Conservation (phyloP, 164 flowering plant genomes). For the Echeveria elegans region DNA sequence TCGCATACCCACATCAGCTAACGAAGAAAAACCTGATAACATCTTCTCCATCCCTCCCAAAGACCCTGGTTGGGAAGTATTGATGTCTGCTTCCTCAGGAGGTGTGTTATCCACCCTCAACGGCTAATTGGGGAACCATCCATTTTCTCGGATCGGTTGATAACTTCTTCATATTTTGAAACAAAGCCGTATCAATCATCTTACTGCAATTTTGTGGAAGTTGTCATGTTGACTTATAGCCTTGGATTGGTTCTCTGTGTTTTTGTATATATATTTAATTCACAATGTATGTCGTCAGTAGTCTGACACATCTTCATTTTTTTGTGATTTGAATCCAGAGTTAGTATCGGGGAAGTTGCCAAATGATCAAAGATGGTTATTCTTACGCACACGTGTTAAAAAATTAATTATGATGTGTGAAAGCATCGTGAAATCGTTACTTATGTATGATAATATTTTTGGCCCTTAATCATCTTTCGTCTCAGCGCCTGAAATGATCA, state of each 20-base stretch:
- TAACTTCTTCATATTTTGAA: not conserved
- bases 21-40: conserved; percentile 9
- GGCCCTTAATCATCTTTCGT: too few species aligned
- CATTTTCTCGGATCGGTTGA: not conserved
- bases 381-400: too few species aligned
- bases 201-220: conserved; percentile 4
- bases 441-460: too few species aligned
- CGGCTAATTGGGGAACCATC: conserved; percentile 12
- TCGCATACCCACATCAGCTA: conserved; percentile 23
- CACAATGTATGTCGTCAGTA: too few species aligned
- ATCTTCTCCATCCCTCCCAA: conserved; percentile 42
- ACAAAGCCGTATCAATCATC: not conserved
- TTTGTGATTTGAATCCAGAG: too few species aligned
- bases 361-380: too few species aligned
- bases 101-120: conserved; percentile 74
- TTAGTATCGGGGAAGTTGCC: too few species aligned
- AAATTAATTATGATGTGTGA: too few species aligned
- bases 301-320: not conserved
- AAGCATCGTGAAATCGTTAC: too few species aligned
- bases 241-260: not conserved
- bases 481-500: too few species aligned
- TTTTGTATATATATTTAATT: too few species aligned
- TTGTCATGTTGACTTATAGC: not conserved
- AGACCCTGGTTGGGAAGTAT: conserved; percentile 99
- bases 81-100: conserved; percentile 52